Base-by-base conservation (phyloP, 2,329 filamentous ascomycete species). In the Sporothrix euskadiensis region DNA sequence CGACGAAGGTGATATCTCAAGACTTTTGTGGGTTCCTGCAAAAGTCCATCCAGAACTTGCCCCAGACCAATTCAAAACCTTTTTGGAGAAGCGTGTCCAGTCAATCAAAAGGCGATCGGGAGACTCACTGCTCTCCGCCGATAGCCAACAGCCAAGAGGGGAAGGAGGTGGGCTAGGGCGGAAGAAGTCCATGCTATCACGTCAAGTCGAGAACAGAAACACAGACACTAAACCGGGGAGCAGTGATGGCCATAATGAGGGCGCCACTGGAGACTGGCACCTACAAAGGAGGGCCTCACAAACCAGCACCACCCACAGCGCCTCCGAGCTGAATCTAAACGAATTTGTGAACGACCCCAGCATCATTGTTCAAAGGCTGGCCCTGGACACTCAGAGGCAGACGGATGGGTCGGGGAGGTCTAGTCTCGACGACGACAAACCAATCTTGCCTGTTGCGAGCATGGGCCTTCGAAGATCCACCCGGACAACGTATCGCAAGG, bases 121-220 rank as follows among this genome's bases (percentile, higher is more conserved):
- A 32, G 94, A 91, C 77, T 91, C 86, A 76, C 86, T 86, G 52
- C 83, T 94, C 65, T 88, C 89, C 41, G 83, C 87, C 6, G 87
- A 91, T 75, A 83, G 71, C 26, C 73, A 71, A 41, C 57, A 66
- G 9, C 30, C 12, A n/a, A 61, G 57, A 12, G 61, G 22, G 3
- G 61, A 56, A 44, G 83, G 87, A 5, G 87, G 91, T 75, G 83
- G 87, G 71, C 74, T 83, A 75, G 88, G 90, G 77, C 89, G 96
- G 78, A 97, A 97, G 82, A 97, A 96, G 82, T 98, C 95, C 0
- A 98, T 97, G 93, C 86, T 99, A 5, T 98, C 95, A 6, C 89
- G 92, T 73, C 94, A 98, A 80, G 92, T 99, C 74, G 92, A 97
- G 77, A 92, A 89, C 76, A 89, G 83, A 74, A 85, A 83, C 32